Base-by-base conservation (phyloP, 2,329 filamentous ascomycete genomes). In the Cadophora sp. region DNA sequence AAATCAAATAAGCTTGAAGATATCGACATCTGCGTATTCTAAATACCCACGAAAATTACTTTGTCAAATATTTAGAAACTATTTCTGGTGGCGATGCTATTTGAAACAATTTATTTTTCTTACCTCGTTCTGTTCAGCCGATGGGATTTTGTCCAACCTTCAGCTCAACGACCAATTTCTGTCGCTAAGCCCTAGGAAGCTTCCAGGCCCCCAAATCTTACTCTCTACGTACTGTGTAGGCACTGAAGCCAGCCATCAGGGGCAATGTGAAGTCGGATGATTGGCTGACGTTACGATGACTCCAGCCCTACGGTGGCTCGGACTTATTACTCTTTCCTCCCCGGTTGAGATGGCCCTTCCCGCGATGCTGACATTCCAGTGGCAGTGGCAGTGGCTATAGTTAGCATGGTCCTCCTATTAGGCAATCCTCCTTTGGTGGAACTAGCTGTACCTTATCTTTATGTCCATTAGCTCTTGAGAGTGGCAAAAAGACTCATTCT, bases 251-350 rank as follows among this genome's bases (percentile, higher is more conserved):
- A 51, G 11, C 30, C 13, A 30, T 30, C 48, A 27, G 13, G 48
- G 20, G 48, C 20, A 13, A 11, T 51, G 48, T 30, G 48, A 51
- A 51, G 48, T 14, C 4, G 22, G 22, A 51, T 51, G 7, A 51
- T 51, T 16, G 48, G 48, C 48, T 51, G 48, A 51, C 13, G 13
- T 4, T 30, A 51, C 48, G 13, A 51, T 14, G 22, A 16, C 48
- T 51, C 22, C 48, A 51, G 48, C 48, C 48, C 48, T 51, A 51
- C 48, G 22, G 22, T 24, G 48, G 9, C 48, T 51, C 48, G 22
- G 22, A 24, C 22, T 51, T 51, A 51, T 51, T 51, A 51, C 48
- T 51, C 48, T 51, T 51, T 30, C 48, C 48, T 51, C 48, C 48
- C 48, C 22, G 48, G 20, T 51, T 11, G 22, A 27, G 20, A 30